A percentile compares a stretch with the other conserved stretches of the same genome.
phyloP scores from a whole-genome alignment of 805 yeast genomes.

The Pichia scutulata region DNA sequence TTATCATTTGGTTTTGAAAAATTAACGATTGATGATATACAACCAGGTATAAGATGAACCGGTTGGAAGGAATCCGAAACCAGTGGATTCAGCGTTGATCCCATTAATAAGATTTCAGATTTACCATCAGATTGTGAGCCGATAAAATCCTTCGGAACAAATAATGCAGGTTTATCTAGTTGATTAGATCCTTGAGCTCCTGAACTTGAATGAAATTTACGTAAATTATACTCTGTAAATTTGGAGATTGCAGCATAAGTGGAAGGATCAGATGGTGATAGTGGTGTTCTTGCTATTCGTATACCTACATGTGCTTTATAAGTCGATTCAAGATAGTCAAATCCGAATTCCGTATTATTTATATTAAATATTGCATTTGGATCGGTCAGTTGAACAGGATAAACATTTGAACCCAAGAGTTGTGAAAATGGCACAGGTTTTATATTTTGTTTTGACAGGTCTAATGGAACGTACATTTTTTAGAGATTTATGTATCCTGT shows the following conservation, averaged over 20 bases:
- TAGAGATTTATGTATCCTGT: not conserved
- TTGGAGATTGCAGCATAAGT: conserved; percentile 47
- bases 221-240: conserved; percentile 38
- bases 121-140: conserved; percentile 28
- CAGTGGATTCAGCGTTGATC: conserved; percentile 47
- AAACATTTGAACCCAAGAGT: conserved; percentile 23
- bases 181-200: conserved; percentile 31
- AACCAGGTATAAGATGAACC: conserved; percentile 51
- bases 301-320: conserved; percentile 27
- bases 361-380: conserved; percentile 26
- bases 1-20: conserved; percentile 10
- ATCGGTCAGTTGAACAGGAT: conserved; percentile 30
- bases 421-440: conserved; percentile 23
- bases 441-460: conserved; percentile 19
- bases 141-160: conserved; percentile 25
- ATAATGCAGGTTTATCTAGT: conserved; percentile 32
- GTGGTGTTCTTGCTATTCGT: conserved; percentile 31
- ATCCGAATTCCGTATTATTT: conserved; percentile 25
- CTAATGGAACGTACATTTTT: conserved; percentile 30
- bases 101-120: conserved; percentile 34
- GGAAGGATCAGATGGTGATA: conserved; percentile 35
- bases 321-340: conserved; percentile 26
- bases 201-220: conserved; percentile 30
- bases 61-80: conserved; percentile 44
- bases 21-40: conserved; percentile 27